Evolutionary conservation across 169 alveolate species (phyloP).

Genomic region (Eimeria sp.): DNA sequence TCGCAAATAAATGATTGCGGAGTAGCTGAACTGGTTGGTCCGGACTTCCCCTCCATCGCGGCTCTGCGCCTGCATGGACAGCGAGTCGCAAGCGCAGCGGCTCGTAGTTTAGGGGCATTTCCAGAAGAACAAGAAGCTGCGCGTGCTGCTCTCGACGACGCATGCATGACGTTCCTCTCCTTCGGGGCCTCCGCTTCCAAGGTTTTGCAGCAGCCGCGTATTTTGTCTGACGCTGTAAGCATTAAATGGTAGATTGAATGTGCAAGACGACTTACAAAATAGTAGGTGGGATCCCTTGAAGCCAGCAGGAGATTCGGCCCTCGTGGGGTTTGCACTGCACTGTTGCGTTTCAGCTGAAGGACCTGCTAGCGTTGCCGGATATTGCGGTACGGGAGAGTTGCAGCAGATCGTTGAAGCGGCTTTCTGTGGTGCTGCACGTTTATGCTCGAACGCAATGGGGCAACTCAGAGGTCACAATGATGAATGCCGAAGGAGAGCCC

Average conservation of each 20-base stretch:
- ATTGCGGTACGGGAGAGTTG: slow-evolving; percentile 54
- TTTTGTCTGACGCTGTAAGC: slow-evolving; percentile 50
- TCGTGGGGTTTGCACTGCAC: background rate
- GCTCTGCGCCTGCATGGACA: slow-evolving; percentile 35
- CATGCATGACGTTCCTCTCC: slow-evolving; percentile 28
- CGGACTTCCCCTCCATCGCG: slow-evolving; percentile 30
- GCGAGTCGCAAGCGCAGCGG: slow-evolving; percentile 18
- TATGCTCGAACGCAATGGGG: slow-evolving; percentile 20
- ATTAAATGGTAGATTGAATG: background rate
- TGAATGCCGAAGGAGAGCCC: slow-evolving; percentile 36
- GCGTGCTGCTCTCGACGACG: background rate
- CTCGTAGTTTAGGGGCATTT: background rate
- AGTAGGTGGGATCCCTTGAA: background rate
- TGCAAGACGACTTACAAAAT: background rate
- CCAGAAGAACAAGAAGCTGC: slow-evolving; percentile 40
- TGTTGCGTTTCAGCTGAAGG: slow-evolving; percentile 17
- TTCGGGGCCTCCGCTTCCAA: slow-evolving; percentile 33
- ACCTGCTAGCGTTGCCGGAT: slow-evolving; percentile 29
- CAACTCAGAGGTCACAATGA: background rate
- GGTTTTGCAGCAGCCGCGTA: slow-evolving; percentile 29
- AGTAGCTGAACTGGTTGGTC: background rate
- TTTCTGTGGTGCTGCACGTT: slow-evolving; percentile 35
- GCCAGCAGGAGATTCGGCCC: background rate
- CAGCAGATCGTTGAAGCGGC: slow-evolving; percentile 58
- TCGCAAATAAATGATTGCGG: background rate